These are phyloP conservation scores for Microstroma glucosiphilum DNA, from an alignment of 1,284 basidiomycete species.

Conservation along the genomic window DNA sequence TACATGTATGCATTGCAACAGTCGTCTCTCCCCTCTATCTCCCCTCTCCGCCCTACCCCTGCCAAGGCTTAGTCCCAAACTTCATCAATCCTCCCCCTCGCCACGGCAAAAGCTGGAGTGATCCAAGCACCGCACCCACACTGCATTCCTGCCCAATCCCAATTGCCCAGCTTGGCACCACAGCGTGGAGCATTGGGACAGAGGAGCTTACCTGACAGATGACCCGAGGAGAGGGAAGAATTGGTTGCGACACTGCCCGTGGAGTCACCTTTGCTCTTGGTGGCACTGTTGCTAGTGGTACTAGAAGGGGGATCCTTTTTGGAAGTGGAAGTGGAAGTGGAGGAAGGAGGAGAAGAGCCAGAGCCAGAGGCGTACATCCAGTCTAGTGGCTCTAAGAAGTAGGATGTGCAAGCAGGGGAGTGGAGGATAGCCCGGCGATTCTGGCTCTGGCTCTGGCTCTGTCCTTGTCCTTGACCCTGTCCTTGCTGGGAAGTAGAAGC, in stretches of 20 bases:
- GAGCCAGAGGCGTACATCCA: slow-evolving; percentile 75
- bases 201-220: slow-evolving; percentile 74
- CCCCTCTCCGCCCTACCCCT: no score
- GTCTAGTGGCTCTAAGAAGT: slow-evolving; percentile 93
- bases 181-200: slow-evolving; percentile 77
- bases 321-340: no score
- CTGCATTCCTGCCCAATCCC: slow-evolving; percentile 90
- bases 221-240: slow-evolving; percentile 60
- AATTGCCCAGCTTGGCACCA: slow-evolving; percentile 82
- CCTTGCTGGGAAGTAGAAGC: neutral
- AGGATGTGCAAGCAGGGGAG: slow-evolving; percentile 73
- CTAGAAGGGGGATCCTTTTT: neutral
- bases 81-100: slow-evolving; percentile 83
- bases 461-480: neutral
- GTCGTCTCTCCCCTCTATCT: no score
- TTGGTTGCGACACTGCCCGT: neutral
- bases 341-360: neutral
- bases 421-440: slow-evolving; percentile 22
- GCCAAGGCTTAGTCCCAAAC: slow-evolving; percentile 48
- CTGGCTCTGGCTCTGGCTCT: neutral
- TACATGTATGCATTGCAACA: no score
- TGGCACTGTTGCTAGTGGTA: neutral
- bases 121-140: slow-evolving; percentile 64
- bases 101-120: slow-evolving; percentile 76
- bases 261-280: neutral